Conservation (phyloP, 2,329 filamentous ascomycete species). For the Tolypocladium tundrense region DNA sequence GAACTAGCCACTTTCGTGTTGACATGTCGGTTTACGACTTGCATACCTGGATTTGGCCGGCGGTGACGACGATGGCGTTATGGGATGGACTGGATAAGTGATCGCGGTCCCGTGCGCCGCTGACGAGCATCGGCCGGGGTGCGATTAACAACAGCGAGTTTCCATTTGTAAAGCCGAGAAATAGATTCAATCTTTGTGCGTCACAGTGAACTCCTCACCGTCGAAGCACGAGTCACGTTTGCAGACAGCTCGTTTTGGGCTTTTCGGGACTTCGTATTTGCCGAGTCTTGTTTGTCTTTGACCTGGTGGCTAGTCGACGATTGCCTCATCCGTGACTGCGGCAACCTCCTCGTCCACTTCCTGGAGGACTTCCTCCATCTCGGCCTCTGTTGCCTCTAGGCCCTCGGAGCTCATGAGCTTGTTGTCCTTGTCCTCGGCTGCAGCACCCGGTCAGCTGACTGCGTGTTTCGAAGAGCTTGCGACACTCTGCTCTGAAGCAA, state of each 20-base stretch:
- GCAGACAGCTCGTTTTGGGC: too few species aligned
- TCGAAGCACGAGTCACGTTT: neutral
- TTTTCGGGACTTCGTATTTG: neutral
- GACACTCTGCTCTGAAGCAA: neutral
- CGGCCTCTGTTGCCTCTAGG: slow-evolving; percentile 52
- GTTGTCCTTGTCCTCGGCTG: slow-evolving; percentile 57
- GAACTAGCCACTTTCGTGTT: neutral
- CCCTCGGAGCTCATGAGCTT: slow-evolving; percentile 60
- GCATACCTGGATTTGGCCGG: neutral
- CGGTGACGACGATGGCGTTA: neutral
- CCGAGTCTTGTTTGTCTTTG: neutral
- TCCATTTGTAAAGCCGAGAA: neutral
- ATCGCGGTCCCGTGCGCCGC: neutral
- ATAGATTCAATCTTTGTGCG: too few species aligned
- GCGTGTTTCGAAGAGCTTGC: neutral
- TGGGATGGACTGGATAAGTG: neutral
- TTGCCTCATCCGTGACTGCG: slow-evolving; percentile 9
- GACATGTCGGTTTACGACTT: neutral
- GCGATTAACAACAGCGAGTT: neutral
- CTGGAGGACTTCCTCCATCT: slow-evolving; percentile 44
- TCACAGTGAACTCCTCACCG: neutral
- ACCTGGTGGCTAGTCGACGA: slow-evolving; percentile 1
- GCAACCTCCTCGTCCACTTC: slow-evolving; percentile 26
- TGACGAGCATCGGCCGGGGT: neutral
- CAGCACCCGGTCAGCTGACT: neutral